Base-by-base conservation (phyloP, 2,329 filamentous ascomycete species). In the Fusarium odoratissimum region DNA sequence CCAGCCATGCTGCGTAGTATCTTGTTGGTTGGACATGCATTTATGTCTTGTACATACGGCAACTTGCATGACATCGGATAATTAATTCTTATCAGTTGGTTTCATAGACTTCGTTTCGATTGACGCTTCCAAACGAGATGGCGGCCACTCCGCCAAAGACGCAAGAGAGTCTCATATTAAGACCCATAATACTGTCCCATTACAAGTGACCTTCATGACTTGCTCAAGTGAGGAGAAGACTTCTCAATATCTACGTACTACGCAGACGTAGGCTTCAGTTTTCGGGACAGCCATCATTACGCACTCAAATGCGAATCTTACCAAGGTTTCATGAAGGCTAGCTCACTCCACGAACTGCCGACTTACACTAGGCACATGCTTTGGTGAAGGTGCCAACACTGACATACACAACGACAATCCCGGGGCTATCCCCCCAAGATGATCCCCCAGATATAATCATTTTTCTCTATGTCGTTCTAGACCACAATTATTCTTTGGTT, bases 271-370 rank as follows among this genome's bases (percentile, higher is more conserved):
- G n/a, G 33, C 60, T 40, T 38, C 28, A 6, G 5, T 30, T 6
- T 28, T 19, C 9, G 19, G 14, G 41, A 60, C 33, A 28, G 17
- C 41, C 33, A 60, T 59, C 17, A 40, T 62, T 62, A 60, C 52
- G 60, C 31, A 46, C 33, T 33, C 21, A 0, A 31, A 25, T 25
- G 14, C 25, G 19, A 23, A 41, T 17, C 3, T 3, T 6, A 33
- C 3, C 9, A 33, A 54, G 10, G 2, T 31, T 17, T 48, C 8
- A 17, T n/a, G 2, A 9, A 31, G 8, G 21, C 37, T 42, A 57
- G 38, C 31, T 23, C 38, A 21, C 19, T 23, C 17, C 6, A 16
- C 25, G 14, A 23, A 55, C 21, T 41, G 31, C 55, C 55, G 55
- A 28, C 31, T 57, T 37, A n/a, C 44, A 58, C 19, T 30, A 17